phyloP scores from a whole-genome alignment of 768 basidiomycete genomes.

The Boletus fagicola region DNA sequence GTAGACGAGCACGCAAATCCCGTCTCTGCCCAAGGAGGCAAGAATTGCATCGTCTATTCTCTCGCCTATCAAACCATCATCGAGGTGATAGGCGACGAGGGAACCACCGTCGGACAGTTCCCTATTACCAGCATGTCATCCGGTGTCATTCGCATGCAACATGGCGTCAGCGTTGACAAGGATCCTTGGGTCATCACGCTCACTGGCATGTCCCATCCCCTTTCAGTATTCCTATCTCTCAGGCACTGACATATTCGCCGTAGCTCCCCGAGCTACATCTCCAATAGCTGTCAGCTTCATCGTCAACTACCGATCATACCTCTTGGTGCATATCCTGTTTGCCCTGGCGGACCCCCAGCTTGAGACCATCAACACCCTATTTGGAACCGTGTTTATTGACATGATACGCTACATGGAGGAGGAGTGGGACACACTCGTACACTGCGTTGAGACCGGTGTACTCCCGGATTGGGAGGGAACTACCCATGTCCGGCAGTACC shows the following conservation, averaged over 20 bases:
- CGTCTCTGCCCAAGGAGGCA: conserved; percentile 14
- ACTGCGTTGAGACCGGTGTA: conserved; percentile 13
- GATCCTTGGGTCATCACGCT: conserved; percentile 11
- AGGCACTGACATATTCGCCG: background rate
- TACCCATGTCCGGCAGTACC: conserved; percentile 13
- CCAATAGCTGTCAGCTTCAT: conserved; percentile 23
- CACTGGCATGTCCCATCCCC: conserved; percentile 1
- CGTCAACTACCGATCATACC: conserved; percentile 16
- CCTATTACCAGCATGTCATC: conserved; percentile 15
- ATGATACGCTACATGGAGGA: conserved; percentile 22
- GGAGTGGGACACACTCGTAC: conserved; percentile 19
- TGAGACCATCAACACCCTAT: conserved; percentile 19
- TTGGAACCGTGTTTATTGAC: conserved; percentile 20
- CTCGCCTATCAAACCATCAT: conserved; percentile 13
- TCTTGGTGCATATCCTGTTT: conserved; percentile 24
- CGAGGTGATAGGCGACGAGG: conserved; percentile 3
- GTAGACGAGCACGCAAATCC: conserved; percentile 18
- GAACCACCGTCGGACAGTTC: background rate
- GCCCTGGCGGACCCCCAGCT: conserved; percentile 18
- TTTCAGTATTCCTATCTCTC: background rate
- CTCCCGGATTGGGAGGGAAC: conserved; percentile 22
- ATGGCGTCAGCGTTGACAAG: conserved; percentile 14
- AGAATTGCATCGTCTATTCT: conserved; percentile 24
- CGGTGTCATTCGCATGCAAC: conserved; percentile 21
- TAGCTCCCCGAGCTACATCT: conserved; percentile 17